Evolutionary conservation across 2,329 filamentous ascomycete species (phyloP).

Genomic region (Aureobasidium subglaciale): DNA sequence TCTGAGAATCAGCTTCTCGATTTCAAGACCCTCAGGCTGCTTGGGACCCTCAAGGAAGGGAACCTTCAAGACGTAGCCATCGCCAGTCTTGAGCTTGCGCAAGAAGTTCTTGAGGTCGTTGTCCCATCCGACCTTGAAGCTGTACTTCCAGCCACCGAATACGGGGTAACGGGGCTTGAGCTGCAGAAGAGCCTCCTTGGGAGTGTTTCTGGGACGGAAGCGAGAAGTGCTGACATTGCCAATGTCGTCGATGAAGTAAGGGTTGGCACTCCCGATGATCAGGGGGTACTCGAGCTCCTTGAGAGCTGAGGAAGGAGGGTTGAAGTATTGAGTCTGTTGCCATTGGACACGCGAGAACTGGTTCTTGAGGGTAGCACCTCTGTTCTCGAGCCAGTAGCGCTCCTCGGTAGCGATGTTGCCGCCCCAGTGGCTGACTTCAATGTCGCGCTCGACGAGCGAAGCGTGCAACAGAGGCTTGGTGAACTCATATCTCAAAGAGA

Average conservation of each 20-base stretch:
- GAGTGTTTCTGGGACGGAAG: slow-evolving; percentile 60
- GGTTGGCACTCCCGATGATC: slow-evolving; percentile 68
- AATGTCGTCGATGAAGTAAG: slow-evolving; percentile 94
- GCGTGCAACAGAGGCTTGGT: slow-evolving; percentile 83
- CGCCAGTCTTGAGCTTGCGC: slow-evolving; percentile 53
- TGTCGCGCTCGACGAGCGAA: slow-evolving; percentile 72
- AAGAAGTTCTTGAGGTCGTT: slow-evolving; percentile 72
- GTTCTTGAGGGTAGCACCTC: slow-evolving; percentile 62
- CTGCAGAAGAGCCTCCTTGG: slow-evolving; percentile 62
- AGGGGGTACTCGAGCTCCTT: slow-evolving; percentile 78
- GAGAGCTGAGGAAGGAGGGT: slow-evolving; percentile 68
- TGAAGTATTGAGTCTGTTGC: slow-evolving; percentile 55
- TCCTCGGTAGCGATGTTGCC: slow-evolving; percentile 95
- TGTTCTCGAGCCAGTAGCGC: slow-evolving; percentile 80
- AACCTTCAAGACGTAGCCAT: slow-evolving; percentile 78
- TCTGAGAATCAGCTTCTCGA: slow-evolving; percentile 70
- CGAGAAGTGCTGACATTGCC: slow-evolving; percentile 93
- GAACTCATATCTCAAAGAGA: slow-evolving; percentile 86
- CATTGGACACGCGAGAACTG: slow-evolving; percentile 45
- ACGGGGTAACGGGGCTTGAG: slow-evolving; percentile 92
- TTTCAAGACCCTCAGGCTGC: slow-evolving; percentile 76
- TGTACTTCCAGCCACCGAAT: slow-evolving; percentile 97
- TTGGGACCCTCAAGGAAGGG: slow-evolving; percentile 92
- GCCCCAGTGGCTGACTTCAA: slow-evolving; percentile 97
- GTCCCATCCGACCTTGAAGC: slow-evolving; percentile 95